Conservation (phyloP, 2,329 filamentous ascomycete species). For the Ophiocordyceps sinensis region DNA sequence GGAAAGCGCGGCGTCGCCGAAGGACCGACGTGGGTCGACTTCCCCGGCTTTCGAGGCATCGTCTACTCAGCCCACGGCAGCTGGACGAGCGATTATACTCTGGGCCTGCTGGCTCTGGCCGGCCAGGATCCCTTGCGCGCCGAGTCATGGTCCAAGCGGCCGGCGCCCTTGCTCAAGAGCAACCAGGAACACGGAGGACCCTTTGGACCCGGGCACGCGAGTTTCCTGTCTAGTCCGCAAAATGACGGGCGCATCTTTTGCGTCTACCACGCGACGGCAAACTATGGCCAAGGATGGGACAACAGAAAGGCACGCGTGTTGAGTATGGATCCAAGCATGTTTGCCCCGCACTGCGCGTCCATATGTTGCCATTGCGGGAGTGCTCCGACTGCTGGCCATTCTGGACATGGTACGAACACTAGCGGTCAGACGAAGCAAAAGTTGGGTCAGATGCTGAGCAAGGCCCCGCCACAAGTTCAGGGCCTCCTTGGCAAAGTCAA, state of each 20-base stretch:
- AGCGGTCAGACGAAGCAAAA: neutral
- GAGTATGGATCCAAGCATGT: slow-evolving; percentile 4
- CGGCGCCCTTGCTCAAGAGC: slow-evolving; percentile 3
- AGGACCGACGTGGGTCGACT: slow-evolving; percentile 5
- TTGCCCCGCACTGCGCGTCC: slow-evolving; percentile 4
- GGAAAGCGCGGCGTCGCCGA: slow-evolving; percentile 4
- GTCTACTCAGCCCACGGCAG: slow-evolving; percentile 5
- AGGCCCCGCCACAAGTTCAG: neutral
- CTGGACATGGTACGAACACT: no score
- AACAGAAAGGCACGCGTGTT: slow-evolving; percentile 9
- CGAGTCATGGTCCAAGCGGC: slow-evolving; percentile 4
- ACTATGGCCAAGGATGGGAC: slow-evolving; percentile 7
- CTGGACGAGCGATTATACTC: slow-evolving; percentile 6
- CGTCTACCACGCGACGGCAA: slow-evolving; percentile 5
- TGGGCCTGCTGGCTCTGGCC: slow-evolving; percentile 2
- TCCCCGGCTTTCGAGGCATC: slow-evolving; percentile 5
- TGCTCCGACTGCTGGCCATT: neutral
- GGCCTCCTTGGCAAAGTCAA: neutral
- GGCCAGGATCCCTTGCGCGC: slow-evolving; percentile 4
- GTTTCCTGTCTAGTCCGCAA: slow-evolving; percentile 10
- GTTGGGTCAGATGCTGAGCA: neutral
- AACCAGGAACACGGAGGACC: slow-evolving; percentile 4
- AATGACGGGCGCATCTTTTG: slow-evolving; percentile 4
- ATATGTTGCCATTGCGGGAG: slow-evolving; percentile 6
- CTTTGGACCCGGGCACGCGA: slow-evolving; percentile 7